Evolutionary conservation across 768 basidiomycete species (phyloP), one percentile per base, ranked within the genome.

Genomic region (Lentinula edodes): DNA sequence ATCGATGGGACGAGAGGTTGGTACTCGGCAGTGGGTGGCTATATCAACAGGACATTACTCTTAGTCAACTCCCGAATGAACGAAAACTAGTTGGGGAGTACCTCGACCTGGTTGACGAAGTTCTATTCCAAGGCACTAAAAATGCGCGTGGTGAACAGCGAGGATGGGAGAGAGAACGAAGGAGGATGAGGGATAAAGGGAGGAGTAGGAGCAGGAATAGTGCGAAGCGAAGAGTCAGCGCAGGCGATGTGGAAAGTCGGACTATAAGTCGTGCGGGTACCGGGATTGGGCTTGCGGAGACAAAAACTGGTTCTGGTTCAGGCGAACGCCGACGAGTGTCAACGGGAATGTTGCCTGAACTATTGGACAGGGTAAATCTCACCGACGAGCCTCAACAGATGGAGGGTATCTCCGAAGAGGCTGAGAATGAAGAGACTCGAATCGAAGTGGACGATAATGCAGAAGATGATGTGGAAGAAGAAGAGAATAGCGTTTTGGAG

Each of bases 11-110:
- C 67, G 89, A 93, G 68, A 78, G 85, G 39, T 80, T 94, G 10
- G 86, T 92, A 0, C 77, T 93, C 12, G 89, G 89, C 28, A 87
- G 87, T 34, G 92, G 92, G 5, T 93, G 91, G 90, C 68, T 93
- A 58, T 94, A 94, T 69, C 79, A 74, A 61, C 88, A 87, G 67
- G 87, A 90, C 66, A 67, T 92, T 59, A 72, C 67, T 15, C 72
- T 88, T 36, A 73, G 70, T 18, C 78, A 86, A 35, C 71, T 93
- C 60, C 69, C 42, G 65, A 83, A 78, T 69, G 90, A 93, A 70
- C 75, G 82, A 64, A 72, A 71, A 1, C 79, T 82, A 5, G 82
- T 94, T 3, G 70, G 72, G 41, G 70, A 74, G 52, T 95, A 93
- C 70, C 69, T 93, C 62, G 84, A 91, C 63, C 78, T 86, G n/a